These are phyloP conservation scores for Cercospora sp. DNA, from an alignment of 2,329 filamentous ascomycete species.

Conservation along the genomic window DNA sequence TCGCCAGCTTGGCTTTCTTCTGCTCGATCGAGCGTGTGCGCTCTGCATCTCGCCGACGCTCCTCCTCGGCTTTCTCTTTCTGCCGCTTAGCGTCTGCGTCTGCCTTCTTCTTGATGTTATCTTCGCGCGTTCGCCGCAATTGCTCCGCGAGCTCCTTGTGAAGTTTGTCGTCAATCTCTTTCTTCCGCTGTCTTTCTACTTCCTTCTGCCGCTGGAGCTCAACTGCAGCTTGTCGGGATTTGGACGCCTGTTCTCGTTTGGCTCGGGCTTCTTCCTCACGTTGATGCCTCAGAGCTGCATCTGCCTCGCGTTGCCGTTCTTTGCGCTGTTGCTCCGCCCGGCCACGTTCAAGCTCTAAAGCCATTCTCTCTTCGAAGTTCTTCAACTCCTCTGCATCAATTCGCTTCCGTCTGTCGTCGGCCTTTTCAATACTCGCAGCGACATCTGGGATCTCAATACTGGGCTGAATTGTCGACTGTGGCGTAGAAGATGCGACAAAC, in stretches of 20 bases:
- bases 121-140: background rate
- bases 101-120: conserved; percentile 1
- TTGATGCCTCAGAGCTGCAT: background rate
- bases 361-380: background rate
- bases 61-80: conserved; percentile 7
- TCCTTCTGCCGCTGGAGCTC: background rate
- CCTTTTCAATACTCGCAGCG: background rate
- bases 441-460: background rate
- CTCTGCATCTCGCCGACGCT: background rate
- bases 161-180: background rate
- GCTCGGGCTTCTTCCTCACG: background rate
- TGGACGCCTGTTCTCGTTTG: background rate
- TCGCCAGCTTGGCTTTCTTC: conserved; percentile 2
- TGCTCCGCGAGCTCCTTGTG: background rate
- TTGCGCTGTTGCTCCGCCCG: background rate
- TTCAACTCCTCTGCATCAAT: background rate
- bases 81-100: background rate
- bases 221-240: background rate
- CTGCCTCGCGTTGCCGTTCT: background rate
- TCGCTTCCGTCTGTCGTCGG: background rate
- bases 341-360: background rate
- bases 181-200: background rate
- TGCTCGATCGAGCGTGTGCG: background rate
- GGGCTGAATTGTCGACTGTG: background rate
- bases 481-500: background rate